phyloP scores from a whole-genome alignment of 1,139 yeast genomes.

The Kodamaea fungicola region DNA sequence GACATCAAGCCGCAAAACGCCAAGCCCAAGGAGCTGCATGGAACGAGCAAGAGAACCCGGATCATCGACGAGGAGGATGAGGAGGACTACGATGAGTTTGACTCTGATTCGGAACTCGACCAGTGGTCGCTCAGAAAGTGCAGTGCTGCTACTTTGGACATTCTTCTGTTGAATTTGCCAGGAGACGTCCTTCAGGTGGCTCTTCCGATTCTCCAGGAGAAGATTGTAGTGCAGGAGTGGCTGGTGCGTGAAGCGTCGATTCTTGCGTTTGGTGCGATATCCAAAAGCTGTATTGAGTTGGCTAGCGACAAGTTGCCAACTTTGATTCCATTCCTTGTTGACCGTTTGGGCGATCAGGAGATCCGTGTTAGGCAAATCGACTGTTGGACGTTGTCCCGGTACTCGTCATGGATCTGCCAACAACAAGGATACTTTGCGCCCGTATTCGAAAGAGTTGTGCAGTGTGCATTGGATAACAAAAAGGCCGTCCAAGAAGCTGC shows the following conservation, averaged over 20 bases:
- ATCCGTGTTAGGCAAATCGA: slow-evolving; percentile 89
- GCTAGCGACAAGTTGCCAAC: slow-evolving; percentile 73
- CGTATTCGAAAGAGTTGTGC: slow-evolving; percentile 71
- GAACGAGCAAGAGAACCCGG: slow-evolving; percentile 17
- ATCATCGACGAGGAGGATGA: slow-evolving; percentile 32
- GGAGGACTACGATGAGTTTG: slow-evolving; percentile 59
- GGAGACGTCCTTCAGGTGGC: slow-evolving; percentile 62
- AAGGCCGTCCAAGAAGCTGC: slow-evolving; percentile 95
- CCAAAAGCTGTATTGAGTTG: slow-evolving; percentile 78
- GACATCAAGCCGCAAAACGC: slow-evolving; percentile 81
- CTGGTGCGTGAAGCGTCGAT: slow-evolving; percentile 90
- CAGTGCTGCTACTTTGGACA: slow-evolving; percentile 88
- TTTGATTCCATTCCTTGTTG: slow-evolving; percentile 80
- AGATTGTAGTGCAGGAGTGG: slow-evolving; percentile 73
- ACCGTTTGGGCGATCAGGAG: slow-evolving; percentile 69
- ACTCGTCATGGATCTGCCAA: slow-evolving; percentile 73
- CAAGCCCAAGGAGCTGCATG: slow-evolving; percentile 64
- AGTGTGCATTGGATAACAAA: slow-evolving; percentile 74
- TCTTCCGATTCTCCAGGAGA: slow-evolving; percentile 72
- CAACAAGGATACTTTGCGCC: slow-evolving; percentile 66
- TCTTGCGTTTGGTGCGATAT: slow-evolving; percentile 91
- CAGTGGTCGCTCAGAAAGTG: slow-evolving; percentile 94
- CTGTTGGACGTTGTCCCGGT: slow-evolving; percentile 93
- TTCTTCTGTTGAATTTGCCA: slow-evolving; percentile 68
- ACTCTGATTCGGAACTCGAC: slow-evolving; percentile 55